Percentiles rank a stretch among this genome's conserved stretches.
phyloP scores from a whole-genome alignment of 2,329 filamentous ascomycete species.

The Cyphellophora attinorum region DNA sequence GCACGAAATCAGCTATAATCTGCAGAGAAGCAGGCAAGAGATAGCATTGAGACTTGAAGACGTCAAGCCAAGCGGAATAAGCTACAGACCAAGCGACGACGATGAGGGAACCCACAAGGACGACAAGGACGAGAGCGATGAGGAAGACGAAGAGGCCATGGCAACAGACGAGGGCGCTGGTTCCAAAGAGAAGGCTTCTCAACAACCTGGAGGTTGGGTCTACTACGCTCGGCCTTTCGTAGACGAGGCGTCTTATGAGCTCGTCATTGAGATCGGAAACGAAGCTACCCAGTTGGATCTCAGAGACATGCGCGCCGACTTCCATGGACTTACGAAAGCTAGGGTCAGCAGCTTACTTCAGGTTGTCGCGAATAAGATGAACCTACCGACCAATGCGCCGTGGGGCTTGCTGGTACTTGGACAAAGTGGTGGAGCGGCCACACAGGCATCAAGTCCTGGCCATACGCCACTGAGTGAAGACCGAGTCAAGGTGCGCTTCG shows the following conservation, averaged over 20 bases:
- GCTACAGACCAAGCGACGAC: constrained; percentile 48
- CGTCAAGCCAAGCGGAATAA: constrained; percentile 77
- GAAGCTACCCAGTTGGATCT: constrained; percentile 54
- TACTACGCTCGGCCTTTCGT: constrained; percentile 77
- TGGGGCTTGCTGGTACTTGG: constrained; percentile 56
- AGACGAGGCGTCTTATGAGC: constrained; percentile 62
- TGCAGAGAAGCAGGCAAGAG: constrained; percentile 57
- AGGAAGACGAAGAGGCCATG: background rate
- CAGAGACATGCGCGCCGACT: constrained; percentile 51
- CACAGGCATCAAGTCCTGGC: constrained; percentile 55
- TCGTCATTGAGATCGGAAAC: constrained; percentile 67
- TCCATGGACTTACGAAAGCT: constrained; percentile 60
- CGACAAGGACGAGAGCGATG: constrained; percentile 14
- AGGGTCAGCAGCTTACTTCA: constrained; percentile 66
- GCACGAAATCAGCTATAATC: constrained; percentile 66
- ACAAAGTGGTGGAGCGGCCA: constrained; percentile 48
- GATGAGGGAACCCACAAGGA: constrained; percentile 28
- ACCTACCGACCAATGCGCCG: constrained; percentile 50
- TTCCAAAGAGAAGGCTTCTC: constrained; percentile 10
- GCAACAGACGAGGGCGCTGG: background rate
- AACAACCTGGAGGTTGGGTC: constrained; percentile 45
- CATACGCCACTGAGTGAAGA: constrained; percentile 63
- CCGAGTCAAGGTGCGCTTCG: constrained; percentile 55
- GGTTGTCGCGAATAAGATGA: constrained; percentile 72
- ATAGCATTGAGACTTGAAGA: constrained; percentile 75